A percentile compares a stretch with the other conserved stretches of the same genome.
phyloP scores from a whole-genome alignment of 2,329 filamentous ascomycete species.

The Cladosporium sp. region DNA sequence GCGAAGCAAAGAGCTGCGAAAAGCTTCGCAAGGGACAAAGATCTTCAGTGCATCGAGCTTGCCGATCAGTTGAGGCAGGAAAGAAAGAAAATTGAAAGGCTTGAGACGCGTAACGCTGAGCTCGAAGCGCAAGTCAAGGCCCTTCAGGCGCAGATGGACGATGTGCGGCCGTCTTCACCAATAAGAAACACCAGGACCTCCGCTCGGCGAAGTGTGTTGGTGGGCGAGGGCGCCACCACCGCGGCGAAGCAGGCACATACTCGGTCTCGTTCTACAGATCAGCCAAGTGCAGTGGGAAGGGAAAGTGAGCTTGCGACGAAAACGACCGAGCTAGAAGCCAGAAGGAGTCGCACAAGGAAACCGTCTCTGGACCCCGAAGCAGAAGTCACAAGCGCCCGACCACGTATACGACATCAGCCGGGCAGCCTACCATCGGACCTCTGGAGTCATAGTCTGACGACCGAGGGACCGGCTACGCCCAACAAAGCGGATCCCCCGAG shows the following conservation, averaged over 20 bases:
- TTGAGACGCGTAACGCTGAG: conserved; percentile 61
- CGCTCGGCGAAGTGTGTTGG: background rate
- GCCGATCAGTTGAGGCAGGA: conserved; percentile 64
- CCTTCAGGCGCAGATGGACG: conserved; percentile 29
- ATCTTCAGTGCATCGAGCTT: conserved; percentile 64
- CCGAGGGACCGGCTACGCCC: conserved; percentile 14
- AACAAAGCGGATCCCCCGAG: conserved; percentile 7
- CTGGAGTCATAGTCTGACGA: conserved; percentile 23
- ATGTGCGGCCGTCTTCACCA: background rate
- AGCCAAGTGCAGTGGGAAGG: background rate
- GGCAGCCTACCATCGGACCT: conserved; percentile 17
- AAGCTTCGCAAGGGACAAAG: conserved; percentile 73
- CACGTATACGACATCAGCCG: conserved; percentile 10
- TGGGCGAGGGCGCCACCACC: background rate
- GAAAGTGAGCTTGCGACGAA: background rate
- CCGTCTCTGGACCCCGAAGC: background rate
- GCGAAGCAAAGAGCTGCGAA: conserved; percentile 77
- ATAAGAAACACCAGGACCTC: background rate
- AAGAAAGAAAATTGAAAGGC: conserved; percentile 58
- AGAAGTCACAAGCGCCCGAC: background rate
- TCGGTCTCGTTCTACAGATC: conserved; percentile 7
- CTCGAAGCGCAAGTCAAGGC: conserved; percentile 56
- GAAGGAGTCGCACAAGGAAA: background rate
- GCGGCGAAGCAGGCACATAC: background rate
- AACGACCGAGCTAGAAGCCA: background rate